phyloP scores from a whole-genome alignment of 1,284 basidiomycete genomes.

The Violaceomyces palustris region DNA sequence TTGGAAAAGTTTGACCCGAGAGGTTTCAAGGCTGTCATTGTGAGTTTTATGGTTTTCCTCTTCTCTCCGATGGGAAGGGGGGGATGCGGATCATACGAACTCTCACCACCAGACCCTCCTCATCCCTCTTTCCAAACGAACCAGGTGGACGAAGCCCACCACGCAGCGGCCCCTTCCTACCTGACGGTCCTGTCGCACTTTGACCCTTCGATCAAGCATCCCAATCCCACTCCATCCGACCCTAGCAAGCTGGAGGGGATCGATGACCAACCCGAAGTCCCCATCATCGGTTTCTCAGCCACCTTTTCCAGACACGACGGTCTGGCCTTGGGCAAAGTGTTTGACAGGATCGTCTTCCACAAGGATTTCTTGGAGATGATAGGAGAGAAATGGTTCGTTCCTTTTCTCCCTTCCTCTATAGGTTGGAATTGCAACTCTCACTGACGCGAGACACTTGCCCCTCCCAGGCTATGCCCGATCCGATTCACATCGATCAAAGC shows the following conservation, averaged over 20 bases:
- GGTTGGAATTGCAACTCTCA: no score
- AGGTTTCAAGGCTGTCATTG: slow-evolving; percentile 72
- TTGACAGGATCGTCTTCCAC: slow-evolving; percentile 88
- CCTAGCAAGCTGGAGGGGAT: not conserved
- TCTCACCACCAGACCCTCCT: no score
- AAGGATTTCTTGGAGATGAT: slow-evolving; percentile 88
- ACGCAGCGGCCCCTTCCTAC: slow-evolving; percentile 84
- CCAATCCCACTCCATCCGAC: not conserved
- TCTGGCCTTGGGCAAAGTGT: slow-evolving; percentile 78
- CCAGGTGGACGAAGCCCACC: slow-evolving; percentile 70
- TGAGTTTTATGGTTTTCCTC: no score
- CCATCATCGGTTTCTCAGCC: slow-evolving; percentile 89
- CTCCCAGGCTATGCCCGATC: slow-evolving; percentile 39
- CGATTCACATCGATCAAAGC: slow-evolving; percentile 48
- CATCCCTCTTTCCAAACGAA: no score
- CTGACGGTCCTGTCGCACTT: slow-evolving; percentile 72
- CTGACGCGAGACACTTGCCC: not conserved
- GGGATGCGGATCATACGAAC: no score
- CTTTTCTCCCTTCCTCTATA: no score
- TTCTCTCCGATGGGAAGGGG: no score
- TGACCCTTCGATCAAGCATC: slow-evolving; percentile 55
- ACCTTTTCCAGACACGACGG: slow-evolving; percentile 91
- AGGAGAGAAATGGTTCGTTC: slow-evolving; percentile 73
- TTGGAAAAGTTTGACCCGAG: slow-evolving; percentile 74
- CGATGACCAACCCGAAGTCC: slow-evolving; percentile 55